These are phyloP conservation scores for Tetraselmis striata DNA, from an alignment of 139 green algal genomes.

Conservation along the genomic window DNA sequence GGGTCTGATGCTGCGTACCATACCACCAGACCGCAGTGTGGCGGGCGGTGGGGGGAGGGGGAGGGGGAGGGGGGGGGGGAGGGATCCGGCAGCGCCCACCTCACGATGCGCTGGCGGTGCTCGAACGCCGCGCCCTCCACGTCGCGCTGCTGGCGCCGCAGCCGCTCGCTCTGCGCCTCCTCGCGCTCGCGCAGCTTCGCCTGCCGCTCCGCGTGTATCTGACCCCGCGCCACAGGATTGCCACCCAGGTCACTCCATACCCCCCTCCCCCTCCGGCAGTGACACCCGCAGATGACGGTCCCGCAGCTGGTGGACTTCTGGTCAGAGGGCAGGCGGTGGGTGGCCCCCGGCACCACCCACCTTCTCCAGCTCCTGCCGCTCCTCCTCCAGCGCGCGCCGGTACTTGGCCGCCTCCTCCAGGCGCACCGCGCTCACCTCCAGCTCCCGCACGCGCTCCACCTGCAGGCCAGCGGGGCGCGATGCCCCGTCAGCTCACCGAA, in stretches of 20 bases:
- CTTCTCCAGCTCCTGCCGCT: not conserved
- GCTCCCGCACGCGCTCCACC: constrained; percentile 46
- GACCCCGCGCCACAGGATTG: constrained; percentile 31
- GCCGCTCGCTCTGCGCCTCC: constrained; percentile 32
- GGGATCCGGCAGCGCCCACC: not conserved
- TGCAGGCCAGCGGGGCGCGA: constrained; percentile 9
- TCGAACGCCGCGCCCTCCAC: constrained; percentile 39
- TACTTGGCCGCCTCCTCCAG: constrained; percentile 47
- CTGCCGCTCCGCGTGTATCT: constrained; percentile 39
- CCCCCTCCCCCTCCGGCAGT: too few species aligned
- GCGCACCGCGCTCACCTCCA: constrained; percentile 39
- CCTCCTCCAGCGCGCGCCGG: constrained; percentile 13
- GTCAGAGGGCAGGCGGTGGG: too few species aligned
- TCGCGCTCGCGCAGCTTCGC: constrained; percentile 35
- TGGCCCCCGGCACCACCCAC: too few species aligned
- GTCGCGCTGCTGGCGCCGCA: constrained; percentile 25
- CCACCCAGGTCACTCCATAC: too few species aligned
- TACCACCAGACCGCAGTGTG: too few species aligned
- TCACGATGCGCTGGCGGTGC: constrained; percentile 10
- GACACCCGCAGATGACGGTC: too few species aligned
- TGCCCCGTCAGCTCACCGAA: too few species aligned
- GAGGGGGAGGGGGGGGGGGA: not conserved
- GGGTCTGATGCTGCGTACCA: too few species aligned
- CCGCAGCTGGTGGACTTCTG: too few species aligned
- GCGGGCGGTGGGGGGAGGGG: too few species aligned